Percentiles rank a stretch among this genome's conserved stretches.
These are phyloP conservation scores for Oryza meyeriana DNA, from an alignment of 176 grass and related monocot genomes.

Conservation along the genomic window DNA sequence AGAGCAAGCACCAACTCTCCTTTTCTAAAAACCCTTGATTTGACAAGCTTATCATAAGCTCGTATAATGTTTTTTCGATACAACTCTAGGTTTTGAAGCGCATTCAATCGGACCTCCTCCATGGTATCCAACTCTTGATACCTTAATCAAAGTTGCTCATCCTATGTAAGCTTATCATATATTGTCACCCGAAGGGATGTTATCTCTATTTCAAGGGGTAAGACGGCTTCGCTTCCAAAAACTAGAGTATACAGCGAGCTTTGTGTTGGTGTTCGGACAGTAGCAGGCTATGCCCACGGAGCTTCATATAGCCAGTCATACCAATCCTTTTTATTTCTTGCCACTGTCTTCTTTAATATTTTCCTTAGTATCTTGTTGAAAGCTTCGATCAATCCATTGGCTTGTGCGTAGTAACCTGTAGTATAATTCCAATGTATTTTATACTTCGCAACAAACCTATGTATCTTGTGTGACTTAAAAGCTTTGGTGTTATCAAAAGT, in stretches of 20 bases:
- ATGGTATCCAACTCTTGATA: neutral
- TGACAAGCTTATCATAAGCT: neutral
- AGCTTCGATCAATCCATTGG: neutral
- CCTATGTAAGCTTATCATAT: neutral
- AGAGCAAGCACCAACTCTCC: neutral
- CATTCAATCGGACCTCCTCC: neutral
- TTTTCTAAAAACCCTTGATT: neutral
- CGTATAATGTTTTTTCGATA: neutral
- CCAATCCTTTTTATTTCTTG: neutral
- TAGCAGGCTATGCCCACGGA: neutral
- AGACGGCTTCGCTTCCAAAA: neutral
- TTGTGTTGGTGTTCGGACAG: constrained; percentile 6
- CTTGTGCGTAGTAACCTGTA: neutral
- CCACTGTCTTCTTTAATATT: neutral
- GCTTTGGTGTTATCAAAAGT: neutral
- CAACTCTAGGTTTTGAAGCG: neutral
- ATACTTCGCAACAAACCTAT: neutral
- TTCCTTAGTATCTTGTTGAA: neutral
- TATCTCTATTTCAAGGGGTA: neutral
- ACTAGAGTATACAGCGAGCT: neutral
- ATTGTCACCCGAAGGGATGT: neutral
- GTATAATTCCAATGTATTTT: neutral
- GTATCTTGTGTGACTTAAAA: neutral
- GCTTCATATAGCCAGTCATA: neutral
- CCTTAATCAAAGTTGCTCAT: neutral